Evolutionary conservation across 164 flowering plant genomes (phyloP), one percentile per base, ranked within the genome.

Genomic region (Akebia trifoliata): DNA sequence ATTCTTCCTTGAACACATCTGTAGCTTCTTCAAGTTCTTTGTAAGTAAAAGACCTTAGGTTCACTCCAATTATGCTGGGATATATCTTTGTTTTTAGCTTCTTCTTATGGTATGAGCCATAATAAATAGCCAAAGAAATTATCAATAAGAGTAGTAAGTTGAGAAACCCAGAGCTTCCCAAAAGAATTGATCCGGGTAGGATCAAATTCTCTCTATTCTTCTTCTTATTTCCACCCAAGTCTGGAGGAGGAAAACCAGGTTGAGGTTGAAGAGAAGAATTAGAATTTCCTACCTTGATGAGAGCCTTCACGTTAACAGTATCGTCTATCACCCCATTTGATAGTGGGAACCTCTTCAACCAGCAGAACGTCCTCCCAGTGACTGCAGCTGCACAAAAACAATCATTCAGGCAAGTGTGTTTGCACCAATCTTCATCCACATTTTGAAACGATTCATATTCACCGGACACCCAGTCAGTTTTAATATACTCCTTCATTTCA

Each of bases 381-480:
- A 58, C 20, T 2, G 64, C 63, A n/a, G 24, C 48, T 17, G 32
- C 57, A 22, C 71, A 68, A 6, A 50, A 29, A 24, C 71, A 68
- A 57, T 68, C 67, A 4, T 21, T 30, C 53, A 62, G 14, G 43
- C 71, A 68, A 20, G 60, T 34, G 1, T 65, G n/a, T 45, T 65
- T 68, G 56, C 87, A 82, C 45, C 54, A 43, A 0, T 50, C 65
- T 39, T 66, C 78, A 0, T 24, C 6, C n/a, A 47, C 17, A n/a
- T 7, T 7, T 3, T 3, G 3, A 31, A 31, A 31, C 34, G 4
- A 31, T 31, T 31, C 34, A 7, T 31, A 31, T 39, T 78, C 81
- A 2, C 54, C 35, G 0, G 6, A 0, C 0, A 76, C 74, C 83
- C 82, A 81, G 28, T 75, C 71, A 15, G 65, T 63, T 36, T 73